phyloP scores from a whole-genome alignment of 352 stramenopile genomes.

The Phytopythium ostracodes region DNA sequence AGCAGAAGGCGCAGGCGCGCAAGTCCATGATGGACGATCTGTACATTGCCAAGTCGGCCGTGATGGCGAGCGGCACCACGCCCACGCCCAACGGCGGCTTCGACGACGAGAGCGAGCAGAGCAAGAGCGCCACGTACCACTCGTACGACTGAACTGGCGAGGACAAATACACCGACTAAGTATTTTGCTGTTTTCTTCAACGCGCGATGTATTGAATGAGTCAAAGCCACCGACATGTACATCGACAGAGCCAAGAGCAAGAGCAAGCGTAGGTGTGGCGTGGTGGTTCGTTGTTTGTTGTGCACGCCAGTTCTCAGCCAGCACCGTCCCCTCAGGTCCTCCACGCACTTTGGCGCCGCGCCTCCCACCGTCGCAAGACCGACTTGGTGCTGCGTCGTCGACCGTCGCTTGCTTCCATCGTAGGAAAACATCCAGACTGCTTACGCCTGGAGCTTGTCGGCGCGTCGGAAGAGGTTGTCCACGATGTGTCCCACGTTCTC shows the following conservation, averaged over 20 bases:
- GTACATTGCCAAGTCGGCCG: slow-evolving; percentile 17
- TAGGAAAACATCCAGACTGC: not conserved
- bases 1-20: slow-evolving; percentile 35
- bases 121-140: slow-evolving; percentile 25
- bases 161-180: not conserved
- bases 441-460: slow-evolving; percentile 82
- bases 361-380: not conserved
- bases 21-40: slow-evolving; percentile 21
- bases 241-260: too few relatives aligned
- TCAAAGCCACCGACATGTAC: too few relatives aligned
- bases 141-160: slow-evolving; percentile 4
- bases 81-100: slow-evolving; percentile 15
- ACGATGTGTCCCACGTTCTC: slow-evolving; percentile 97
- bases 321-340: not conserved
- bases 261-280: not conserved
- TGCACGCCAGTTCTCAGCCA: not conserved
- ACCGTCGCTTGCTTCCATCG: not conserved
- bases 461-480: slow-evolving; percentile 91
- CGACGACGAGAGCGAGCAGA: slow-evolving; percentile 21
- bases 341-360: not conserved
- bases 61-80: slow-evolving; percentile 3
- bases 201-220: too few relatives aligned
- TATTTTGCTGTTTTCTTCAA: too few relatives aligned
- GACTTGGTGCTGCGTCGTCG: not conserved
- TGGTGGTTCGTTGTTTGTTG: not conserved